These are phyloP conservation scores for Chrysosporium keratinophilum DNA, from an alignment of 2,329 filamentous ascomycete species.

Conservation along the genomic window DNA sequence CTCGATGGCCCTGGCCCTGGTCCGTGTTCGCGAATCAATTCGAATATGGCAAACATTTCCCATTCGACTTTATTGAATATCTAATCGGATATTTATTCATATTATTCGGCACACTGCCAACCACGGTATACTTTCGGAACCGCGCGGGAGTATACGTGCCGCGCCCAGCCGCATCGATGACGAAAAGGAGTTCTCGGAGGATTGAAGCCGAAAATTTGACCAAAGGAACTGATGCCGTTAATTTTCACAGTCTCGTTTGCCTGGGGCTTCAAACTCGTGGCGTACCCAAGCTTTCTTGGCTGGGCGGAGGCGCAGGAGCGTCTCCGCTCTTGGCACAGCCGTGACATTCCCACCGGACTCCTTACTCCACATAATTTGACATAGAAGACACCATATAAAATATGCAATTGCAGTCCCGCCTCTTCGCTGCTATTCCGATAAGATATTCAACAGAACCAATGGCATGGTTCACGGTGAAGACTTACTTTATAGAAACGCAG, in stretches of 20 bases:
- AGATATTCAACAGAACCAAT: background rate
- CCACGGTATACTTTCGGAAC: too few relatives aligned
- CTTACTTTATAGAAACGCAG: conserved; percentile 27
- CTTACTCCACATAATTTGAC: too few relatives aligned
- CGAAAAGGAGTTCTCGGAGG: too few relatives aligned
- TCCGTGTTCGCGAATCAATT: too few relatives aligned
- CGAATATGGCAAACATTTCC: too few relatives aligned
- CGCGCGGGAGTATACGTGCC: too few relatives aligned
- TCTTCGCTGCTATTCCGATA: conserved; percentile 1
- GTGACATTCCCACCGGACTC: background rate
- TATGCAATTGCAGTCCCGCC: conserved; percentile 3
- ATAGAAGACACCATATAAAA: background rate
- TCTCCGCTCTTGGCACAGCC: conserved; percentile 5
- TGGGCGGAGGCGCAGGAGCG: conserved; percentile 1
- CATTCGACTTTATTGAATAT: too few relatives aligned
- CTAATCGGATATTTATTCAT: too few relatives aligned
- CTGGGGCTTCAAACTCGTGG: background rate
- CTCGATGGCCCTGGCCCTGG: too few relatives aligned
- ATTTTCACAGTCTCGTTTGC: conserved; percentile 3
- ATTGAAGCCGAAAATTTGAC: too few relatives aligned
- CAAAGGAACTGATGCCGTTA: background rate
- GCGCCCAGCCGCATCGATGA: too few relatives aligned
- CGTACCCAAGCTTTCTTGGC: conserved; percentile 7
- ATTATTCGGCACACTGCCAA: too few relatives aligned
- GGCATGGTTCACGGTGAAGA: background rate